phyloP scores from a whole-genome alignment of 768 basidiomycete genomes.

The Epithele typhae region DNA sequence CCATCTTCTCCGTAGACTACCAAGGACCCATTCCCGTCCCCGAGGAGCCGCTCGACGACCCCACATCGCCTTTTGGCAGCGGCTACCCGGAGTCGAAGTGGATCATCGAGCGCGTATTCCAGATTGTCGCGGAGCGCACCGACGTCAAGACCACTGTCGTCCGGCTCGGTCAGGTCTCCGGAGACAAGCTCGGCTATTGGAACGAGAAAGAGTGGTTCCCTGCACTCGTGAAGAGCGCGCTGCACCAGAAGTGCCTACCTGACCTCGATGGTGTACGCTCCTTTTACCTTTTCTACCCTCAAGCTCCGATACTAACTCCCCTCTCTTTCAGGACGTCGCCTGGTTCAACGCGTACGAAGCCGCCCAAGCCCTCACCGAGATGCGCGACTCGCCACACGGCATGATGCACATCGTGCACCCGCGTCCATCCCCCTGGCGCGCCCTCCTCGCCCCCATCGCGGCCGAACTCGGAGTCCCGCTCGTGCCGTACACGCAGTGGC shows the following conservation, averaged over 20 bases:
- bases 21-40: background rate
- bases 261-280: conserved; percentile 33
- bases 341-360: conserved; percentile 31
- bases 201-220: conserved; percentile 44
- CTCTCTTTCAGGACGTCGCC: conserved; percentile 27
- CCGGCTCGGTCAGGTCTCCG: conserved; percentile 43
- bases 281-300: too few species aligned
- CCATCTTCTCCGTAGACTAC: background rate
- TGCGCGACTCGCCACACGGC: conserved; percentile 4
- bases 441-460: conserved; percentile 2
- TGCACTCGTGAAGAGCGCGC: conserved; percentile 29
- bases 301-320: background rate
- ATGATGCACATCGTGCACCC: conserved; percentile 39
- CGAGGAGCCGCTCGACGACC: conserved; percentile 17
- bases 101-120: conserved; percentile 37
- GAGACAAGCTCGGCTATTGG: conserved; percentile 41
- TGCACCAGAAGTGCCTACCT: conserved; percentile 19
- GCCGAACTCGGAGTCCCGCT: conserved; percentile 18
- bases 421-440: conserved; percentile 27
- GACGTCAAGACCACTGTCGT: conserved; percentile 33
- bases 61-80: conserved; percentile 28
- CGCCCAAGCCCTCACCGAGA: conserved; percentile 29
- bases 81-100: conserved; percentile 48
- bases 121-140: conserved; percentile 24
- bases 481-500: conserved; percentile 24